Evolutionary conservation across 169 alveolate species (phyloP), one percentile per base, ranked within the genome.

Genomic region (Cryptosporidium ryanae): DNA sequence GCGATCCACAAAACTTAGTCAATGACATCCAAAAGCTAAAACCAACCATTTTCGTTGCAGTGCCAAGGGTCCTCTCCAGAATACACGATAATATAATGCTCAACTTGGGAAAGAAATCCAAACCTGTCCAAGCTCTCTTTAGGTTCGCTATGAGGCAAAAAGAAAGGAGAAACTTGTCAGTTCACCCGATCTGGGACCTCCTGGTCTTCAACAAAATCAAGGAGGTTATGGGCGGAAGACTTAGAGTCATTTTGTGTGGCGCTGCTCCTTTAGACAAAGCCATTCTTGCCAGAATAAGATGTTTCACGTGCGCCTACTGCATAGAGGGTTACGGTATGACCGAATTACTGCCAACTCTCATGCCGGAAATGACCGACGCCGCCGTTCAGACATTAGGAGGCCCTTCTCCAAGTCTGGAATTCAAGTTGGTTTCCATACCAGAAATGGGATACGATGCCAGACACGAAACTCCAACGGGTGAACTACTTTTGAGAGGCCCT

Each of bases 271-370:
- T 97, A 64, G 91, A 91, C 67, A 90, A 89, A 54, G 94, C 93
- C 25, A 94, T 96, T 15, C 82, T 93, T 15, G 90, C 94, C 32
- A 94, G 96, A 84, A 82, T 96, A 46, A 93, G 93, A 64, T 91
- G 96, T 46, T 91, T 93, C 54, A 82, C 94, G 5, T 92, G 97
- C 23, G 90, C 71, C 21, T 97, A 95, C 13, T 81, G 97, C 48
- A 65, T 93, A 23, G 97, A 96, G 90, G 99, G 98, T 1, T 97
- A 96, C 89, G 99, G 98, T 6, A 94, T 96, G 90, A 97, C 99
- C 6, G 99, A 97, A 91, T 81, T 93, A 52, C 90, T 94, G 17
- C 99, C 97, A 1, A 95, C 96, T 0, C 89, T 93, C 61, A 82
- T 92, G 29, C 92, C 94, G 32, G 91, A 94, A 82, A 66, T 90